Base-by-base conservation (phyloP, 495 filamentous ascomycete genomes). In the Copromyces sp. region DNA sequence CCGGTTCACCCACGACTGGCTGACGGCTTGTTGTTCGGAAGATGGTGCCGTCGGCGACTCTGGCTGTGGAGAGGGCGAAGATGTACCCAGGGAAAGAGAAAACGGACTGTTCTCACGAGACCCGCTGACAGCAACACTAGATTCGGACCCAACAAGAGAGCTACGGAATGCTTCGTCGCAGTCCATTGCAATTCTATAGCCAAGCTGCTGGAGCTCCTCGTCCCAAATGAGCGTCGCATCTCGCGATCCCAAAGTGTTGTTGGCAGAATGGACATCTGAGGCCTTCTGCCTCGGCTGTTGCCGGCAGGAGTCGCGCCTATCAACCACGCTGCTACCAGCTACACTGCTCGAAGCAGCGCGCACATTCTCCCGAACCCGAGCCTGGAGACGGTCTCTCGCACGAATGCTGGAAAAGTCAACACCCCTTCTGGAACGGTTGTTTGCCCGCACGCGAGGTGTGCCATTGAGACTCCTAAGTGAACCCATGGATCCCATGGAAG, bases 91-190 rank as follows among this genome's bases (percentile, higher is more conserved):
- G 9, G 78, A 78, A 14, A 79, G 74, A 2, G 77, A 76, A 53
- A 80, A 81, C 0, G 76, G 76, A 42, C 77, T 77, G 16, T 75
- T 68, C 70, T 76, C 71, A 39, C 76, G 72, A 68, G 74, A 61
- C 29, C 73, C 59, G 17, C 68, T 70, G 39, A 75, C 74, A 11
- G 69, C 73, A 0, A 74, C 71, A 53, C 72, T 74, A 2, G 81
- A 73, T 24, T 73, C 84, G 8, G 73, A 88, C 2, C 86, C 83
- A 0, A 91, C 77, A 0, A 90, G 90, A 41, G 88, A 89, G 35
- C 89, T 87, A 75, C 93, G 93, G 81, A 97, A 98, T 1, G 94
- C 94, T 74, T 94, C 93, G 73, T 88, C 86, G 59, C 84, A 87
- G 69, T 86, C 82, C 72, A 83, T 83, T 32, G 85, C 85, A 44